Conservation (phyloP, 192 early-diverging fungal species). For the Rhizophagus prolifer region DNA sequence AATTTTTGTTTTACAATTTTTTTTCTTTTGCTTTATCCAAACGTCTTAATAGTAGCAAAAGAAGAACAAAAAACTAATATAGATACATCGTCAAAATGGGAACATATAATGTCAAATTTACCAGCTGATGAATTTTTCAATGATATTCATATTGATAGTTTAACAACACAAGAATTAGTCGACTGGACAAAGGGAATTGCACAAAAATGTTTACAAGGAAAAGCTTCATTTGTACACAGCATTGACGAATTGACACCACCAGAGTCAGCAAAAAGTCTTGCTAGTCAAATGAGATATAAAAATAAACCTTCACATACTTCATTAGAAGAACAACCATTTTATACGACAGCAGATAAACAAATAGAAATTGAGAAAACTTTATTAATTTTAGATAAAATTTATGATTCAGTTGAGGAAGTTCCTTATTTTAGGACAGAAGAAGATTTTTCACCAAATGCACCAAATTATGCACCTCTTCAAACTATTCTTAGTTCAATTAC, state of each 20-base stretch:
- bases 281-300: neutral
- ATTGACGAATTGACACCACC: neutral
- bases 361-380: neutral
- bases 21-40: neutral
- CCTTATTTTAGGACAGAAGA: constrained; percentile 24
- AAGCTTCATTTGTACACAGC: neutral
- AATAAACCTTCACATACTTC: neutral
- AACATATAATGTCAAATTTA: neutral
- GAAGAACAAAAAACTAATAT: neutral
- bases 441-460: constrained; percentile 1
- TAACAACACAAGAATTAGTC: neutral
- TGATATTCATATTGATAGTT: neutral
- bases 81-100: neutral
- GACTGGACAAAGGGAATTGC: neutral
- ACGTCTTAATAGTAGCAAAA: neutral
- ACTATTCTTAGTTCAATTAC: neutral
- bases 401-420: constrained; percentile 8
- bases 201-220: neutral
- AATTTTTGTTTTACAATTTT: neutral
- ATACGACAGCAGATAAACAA: constrained; percentile 9
- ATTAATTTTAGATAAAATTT: constrained; percentile 17
- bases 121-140: neutral
- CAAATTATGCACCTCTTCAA: constrained; percentile 9
- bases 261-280: neutral
- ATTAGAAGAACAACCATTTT: neutral